A percentile compares a stretch with the other conserved stretches of the same genome.
Conservation (phyloP, 208 protist species). For the Tritrichomonas musculus region DNA sequence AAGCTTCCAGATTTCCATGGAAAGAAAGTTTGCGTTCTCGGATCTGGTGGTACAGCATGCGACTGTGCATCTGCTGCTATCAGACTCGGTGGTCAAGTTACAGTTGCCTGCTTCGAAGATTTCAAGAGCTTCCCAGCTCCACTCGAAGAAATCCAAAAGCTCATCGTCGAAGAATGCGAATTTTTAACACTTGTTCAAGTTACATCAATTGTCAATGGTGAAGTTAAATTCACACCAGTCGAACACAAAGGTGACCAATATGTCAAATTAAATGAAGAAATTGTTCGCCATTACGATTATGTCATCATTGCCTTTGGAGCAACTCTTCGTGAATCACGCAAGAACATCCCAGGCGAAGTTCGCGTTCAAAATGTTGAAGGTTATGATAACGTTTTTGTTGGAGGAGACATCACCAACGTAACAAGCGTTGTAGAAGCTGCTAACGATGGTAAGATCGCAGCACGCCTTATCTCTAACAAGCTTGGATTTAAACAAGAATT, state of each 20-base stretch:
- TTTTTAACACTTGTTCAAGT: constrained; percentile 57
- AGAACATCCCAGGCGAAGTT: constrained; percentile 47
- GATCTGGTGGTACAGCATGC: constrained; percentile 74
- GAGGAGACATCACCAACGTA: constrained; percentile 63
- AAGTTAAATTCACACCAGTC: constrained; percentile 66
- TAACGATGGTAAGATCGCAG: constrained; percentile 74
- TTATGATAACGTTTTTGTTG: constrained; percentile 60
- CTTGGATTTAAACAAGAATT: constrained; percentile 59
- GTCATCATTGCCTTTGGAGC: constrained; percentile 71
- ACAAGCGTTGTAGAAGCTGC: constrained; percentile 69
- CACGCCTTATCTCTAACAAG: constrained; percentile 67
- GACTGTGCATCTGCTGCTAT: constrained; percentile 66
- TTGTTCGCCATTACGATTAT: constrained; percentile 60
- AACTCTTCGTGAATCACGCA: constrained; percentile 43
- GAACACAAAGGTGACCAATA: constrained; percentile 51
- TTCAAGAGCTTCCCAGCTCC: constrained; percentile 64
- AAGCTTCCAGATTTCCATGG: constrained; percentile 60
- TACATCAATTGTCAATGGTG: constrained; percentile 36
- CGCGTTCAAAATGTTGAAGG: constrained; percentile 54
- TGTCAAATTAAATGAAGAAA: constrained; percentile 49
- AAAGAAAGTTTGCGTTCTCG: constrained; percentile 66
- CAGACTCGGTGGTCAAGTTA: constrained; percentile 65
- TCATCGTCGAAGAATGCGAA: constrained; percentile 61
- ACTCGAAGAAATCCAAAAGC: constrained; percentile 62
- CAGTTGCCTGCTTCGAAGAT: constrained; percentile 61